Conservation (phyloP, 176 grass and related monocot species). For the Leersia perrieri region DNA sequence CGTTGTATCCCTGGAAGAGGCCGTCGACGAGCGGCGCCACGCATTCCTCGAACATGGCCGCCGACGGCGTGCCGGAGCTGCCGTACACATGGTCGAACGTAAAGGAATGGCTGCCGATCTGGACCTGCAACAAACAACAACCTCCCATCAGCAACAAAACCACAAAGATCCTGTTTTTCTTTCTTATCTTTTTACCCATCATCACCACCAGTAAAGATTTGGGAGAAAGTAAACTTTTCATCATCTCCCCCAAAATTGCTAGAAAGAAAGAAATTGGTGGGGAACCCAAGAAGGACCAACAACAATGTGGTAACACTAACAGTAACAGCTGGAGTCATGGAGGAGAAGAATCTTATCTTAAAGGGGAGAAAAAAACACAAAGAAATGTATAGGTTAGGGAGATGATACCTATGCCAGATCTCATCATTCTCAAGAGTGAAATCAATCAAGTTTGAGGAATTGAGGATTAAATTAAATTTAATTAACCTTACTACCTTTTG, state of each 20-base stretch:
- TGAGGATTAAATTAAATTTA: not conserved
- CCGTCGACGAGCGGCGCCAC: constrained; percentile 89
- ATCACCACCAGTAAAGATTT: constrained; percentile 9
- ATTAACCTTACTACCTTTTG: not conserved
- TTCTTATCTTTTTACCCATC: too few species aligned
- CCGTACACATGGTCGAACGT: constrained; percentile 98
- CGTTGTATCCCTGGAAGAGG: constrained; percentile 97
- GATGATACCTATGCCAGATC: constrained; percentile 12
- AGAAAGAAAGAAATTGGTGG: not conserved
- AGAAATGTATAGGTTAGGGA: not conserved
- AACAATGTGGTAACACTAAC: not conserved
- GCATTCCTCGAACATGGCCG: constrained; percentile 88
- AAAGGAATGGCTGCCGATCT: constrained; percentile 95
- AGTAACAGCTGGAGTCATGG: constrained; percentile 13
- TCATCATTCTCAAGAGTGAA: constrained; percentile 13
- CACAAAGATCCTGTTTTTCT: not conserved
- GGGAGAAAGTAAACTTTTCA: constrained; percentile 38
- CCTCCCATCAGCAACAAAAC: not conserved
- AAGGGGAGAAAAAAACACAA: not conserved
- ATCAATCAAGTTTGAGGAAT: not conserved
- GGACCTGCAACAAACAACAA: constrained; percentile 49
- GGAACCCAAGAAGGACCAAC: constrained; percentile 25
- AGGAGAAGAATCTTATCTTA: constrained; percentile 2
- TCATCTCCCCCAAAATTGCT: constrained; percentile 21
- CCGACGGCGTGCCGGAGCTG: constrained; percentile 58